Percentiles rank a stretch among this genome's conserved stretches.
Conservation (phyloP, 179 eudicot genomes). For the Sideroxylon spinosum region DNA sequence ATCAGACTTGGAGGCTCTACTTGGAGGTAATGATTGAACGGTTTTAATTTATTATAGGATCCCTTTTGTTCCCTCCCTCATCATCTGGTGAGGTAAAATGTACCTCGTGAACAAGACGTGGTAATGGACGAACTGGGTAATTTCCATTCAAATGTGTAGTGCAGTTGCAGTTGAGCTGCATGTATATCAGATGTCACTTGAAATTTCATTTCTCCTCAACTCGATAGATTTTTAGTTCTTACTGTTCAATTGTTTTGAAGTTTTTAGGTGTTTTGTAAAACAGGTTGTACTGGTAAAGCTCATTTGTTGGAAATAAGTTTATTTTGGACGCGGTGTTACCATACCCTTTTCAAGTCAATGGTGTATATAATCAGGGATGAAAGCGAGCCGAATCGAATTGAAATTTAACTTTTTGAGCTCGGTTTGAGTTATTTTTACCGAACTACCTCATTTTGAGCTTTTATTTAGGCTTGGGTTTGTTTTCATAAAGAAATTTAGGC, state of each 20-base stretch:
- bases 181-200: conserved; percentile 11
- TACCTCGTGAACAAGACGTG: background rate
- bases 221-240: background rate
- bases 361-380: too few species aligned
- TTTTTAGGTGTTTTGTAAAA: background rate
- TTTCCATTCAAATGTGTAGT: background rate
- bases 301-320: background rate
- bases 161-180: background rate
- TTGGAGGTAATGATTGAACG: conserved; percentile 49
- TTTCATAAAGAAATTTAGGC: too few species aligned
- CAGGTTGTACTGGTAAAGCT: background rate
- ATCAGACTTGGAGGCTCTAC: conserved; percentile 75
- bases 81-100: too few species aligned
- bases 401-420: too few species aligned
- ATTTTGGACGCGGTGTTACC: too few species aligned
- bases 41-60: background rate
- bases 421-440: too few species aligned
- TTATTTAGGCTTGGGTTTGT: too few species aligned
- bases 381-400: too few species aligned
- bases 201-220: background rate
- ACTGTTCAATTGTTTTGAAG: background rate
- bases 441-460: too few species aligned
- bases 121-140: background rate
- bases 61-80: background rate
- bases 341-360: too few species aligned